Conservation (phyloP, 2,329 filamentous ascomycete species). For the Shiraia bambusicola region DNA sequence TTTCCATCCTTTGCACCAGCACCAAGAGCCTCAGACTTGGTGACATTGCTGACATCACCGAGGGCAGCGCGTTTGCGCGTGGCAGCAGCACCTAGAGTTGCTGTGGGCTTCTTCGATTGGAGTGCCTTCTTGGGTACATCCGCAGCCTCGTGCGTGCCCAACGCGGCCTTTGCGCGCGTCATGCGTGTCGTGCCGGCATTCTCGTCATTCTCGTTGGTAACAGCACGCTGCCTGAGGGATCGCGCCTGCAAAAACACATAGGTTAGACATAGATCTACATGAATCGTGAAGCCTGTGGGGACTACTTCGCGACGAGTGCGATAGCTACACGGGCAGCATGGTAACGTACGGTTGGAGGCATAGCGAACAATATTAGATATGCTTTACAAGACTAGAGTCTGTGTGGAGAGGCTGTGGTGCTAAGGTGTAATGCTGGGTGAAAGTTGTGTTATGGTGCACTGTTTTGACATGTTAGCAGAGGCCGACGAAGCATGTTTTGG, state of each 20-base stretch:
- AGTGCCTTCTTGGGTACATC: constrained; percentile 58
- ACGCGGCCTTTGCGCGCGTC: constrained; percentile 87
- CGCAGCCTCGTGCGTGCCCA: constrained; percentile 56
- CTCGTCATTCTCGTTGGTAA: constrained; percentile 93
- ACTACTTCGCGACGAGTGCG: constrained; percentile 10
- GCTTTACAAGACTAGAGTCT: constrained; percentile 36
- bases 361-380: constrained; percentile 48
- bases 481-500: constrained; percentile 12
- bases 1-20: constrained; percentile 59
- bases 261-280: constrained; percentile 27
- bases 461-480: constrained; percentile 30
- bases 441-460: constrained; percentile 44
- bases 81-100: constrained; percentile 44
- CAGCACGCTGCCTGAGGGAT: constrained; percentile 70
- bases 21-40: constrained; percentile 63
- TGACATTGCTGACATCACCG: constrained; percentile 93
- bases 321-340: constrained; percentile 7
- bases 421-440: constrained; percentile 28
- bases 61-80: constrained; percentile 78
- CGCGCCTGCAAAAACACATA: constrained; percentile 60
- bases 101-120: constrained; percentile 48
- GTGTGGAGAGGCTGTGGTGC: constrained; percentile 16
- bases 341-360: constrained; percentile 58
- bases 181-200: constrained; percentile 77
- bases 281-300: constrained; percentile 8